These are phyloP conservation scores for Colletotrichum agaves DNA, from an alignment of 2,329 filamentous ascomycete genomes.

Conservation along the genomic window DNA sequence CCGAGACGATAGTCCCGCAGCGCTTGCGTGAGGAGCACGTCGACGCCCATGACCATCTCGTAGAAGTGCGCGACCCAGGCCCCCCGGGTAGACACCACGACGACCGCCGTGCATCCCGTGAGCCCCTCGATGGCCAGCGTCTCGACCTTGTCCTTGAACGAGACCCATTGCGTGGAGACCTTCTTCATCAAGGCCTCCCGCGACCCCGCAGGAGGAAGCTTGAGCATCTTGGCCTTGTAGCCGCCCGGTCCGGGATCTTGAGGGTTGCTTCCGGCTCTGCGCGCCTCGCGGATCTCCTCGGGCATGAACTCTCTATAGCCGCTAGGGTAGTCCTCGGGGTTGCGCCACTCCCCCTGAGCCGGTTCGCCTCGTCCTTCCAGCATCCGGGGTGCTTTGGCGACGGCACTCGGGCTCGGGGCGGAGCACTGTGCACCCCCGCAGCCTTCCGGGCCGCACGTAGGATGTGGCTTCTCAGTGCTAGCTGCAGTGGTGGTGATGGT, in stretches of 20 bases:
- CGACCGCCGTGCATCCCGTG: conserved; percentile 18
- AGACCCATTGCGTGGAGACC: conserved; percentile 6
- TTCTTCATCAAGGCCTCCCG: not conserved
- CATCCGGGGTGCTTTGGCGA: not conserved
- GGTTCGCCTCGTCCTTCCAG: not conserved
- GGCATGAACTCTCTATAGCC: conserved; percentile 1
- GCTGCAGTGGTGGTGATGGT: not conserved
- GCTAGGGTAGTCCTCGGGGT: not conserved
- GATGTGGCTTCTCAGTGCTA: not conserved
- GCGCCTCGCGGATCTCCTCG: not conserved
- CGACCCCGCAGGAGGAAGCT: not conserved
- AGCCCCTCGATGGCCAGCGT: conserved; percentile 15
- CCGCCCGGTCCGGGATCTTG: not conserved
- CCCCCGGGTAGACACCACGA: conserved; percentile 11
- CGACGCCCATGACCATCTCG: not conserved
- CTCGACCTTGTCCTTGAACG: conserved; percentile 11
- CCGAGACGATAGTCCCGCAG: not conserved
- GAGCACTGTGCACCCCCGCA: not conserved
- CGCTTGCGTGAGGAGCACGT: not conserved
- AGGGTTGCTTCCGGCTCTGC: not conserved
- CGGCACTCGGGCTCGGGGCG: not conserved
- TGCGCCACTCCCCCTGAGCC: not conserved
- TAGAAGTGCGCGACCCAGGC: conserved; percentile 10
- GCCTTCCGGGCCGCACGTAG: not conserved
- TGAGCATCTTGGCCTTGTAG: conserved; percentile 3